These are phyloP conservation scores for Pichia sp. DNA, from an alignment of 1,139 yeast genomes.

Conservation along the genomic window DNA sequence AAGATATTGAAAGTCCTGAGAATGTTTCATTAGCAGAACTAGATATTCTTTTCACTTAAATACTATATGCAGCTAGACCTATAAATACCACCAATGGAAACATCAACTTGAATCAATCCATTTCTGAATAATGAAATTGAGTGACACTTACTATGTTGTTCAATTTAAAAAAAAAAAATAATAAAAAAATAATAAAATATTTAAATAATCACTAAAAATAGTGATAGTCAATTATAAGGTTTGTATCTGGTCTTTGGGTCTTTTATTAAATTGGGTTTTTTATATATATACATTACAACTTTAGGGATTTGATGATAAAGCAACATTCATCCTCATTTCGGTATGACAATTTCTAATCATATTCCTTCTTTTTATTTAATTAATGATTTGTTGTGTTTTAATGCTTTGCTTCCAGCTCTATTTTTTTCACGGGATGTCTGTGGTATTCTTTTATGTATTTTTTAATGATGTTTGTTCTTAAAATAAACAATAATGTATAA, in stretches of 20 bases:
- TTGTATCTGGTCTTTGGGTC: conserved; percentile 9
- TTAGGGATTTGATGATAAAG: conserved; percentile 1
- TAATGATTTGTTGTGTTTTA: conserved; percentile 15
- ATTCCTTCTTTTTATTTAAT: neutral
- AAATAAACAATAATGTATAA: neutral
- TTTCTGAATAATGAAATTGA: too few species aligned
- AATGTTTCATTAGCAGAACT: conserved; percentile 66
- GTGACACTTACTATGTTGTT: too few species aligned
- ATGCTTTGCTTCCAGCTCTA: conserved; percentile 14
- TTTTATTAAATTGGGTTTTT: conserved; percentile 8
- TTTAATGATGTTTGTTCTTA: neutral
- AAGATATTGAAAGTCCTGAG: conserved; percentile 74
- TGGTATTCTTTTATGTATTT: conserved; percentile 2
- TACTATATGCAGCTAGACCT: neutral
- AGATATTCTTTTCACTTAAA: conserved; percentile 52
- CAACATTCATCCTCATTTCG: neutral
- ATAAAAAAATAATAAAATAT: neutral
- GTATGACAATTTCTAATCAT: too few species aligned
- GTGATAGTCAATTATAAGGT: neutral
- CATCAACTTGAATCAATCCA: neutral
- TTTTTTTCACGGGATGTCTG: neutral
- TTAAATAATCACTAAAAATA: neutral
- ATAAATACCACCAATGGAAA: conserved; percentile 4
- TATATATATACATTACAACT: conserved; percentile 1
- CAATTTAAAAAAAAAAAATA: neutral